phyloP scores from a whole-genome alignment of 2,329 filamentous ascomycete species.

The Aspergillus sp. region DNA sequence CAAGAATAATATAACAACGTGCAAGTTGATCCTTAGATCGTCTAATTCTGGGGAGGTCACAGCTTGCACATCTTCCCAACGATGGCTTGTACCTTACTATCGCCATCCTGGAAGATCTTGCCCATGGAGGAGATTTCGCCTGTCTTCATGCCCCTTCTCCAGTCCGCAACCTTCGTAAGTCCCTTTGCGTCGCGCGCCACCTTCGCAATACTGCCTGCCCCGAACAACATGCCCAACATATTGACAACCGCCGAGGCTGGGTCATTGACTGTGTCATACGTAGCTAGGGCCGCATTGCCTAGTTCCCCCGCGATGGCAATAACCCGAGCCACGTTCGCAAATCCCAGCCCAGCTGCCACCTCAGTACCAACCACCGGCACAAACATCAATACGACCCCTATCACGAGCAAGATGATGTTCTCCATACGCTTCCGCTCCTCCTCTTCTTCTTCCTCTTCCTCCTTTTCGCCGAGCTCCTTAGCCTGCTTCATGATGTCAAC shows the following conservation, averaged over 20 bases:
- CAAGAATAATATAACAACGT: too few species aligned
- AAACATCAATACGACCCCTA: not conserved
- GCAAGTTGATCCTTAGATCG: too few species aligned
- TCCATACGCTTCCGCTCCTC: not conserved
- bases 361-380: not conserved
- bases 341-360: not conserved
- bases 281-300: not conserved
- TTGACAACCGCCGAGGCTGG: not conserved
- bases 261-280: not conserved
- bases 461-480: not conserved
- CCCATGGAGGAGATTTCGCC: not conserved
- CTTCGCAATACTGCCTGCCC: not conserved
- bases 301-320: constrained; percentile 1
- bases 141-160: not conserved
- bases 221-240: constrained; percentile 4
- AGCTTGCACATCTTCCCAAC: not conserved
- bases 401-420: not conserved
- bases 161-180: not conserved
- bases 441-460: not conserved
- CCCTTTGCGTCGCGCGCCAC: not conserved
- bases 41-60: too few species aligned
- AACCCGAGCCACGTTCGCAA: not conserved
- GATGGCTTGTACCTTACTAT: not conserved
- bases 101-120: not conserved
- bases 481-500: constrained; percentile 1